A percentile compares a stretch with the other conserved stretches of the same genome.
phyloP scores from a whole-genome alignment of 2,329 filamentous ascomycete genomes.

The Bertia moriformis region DNA sequence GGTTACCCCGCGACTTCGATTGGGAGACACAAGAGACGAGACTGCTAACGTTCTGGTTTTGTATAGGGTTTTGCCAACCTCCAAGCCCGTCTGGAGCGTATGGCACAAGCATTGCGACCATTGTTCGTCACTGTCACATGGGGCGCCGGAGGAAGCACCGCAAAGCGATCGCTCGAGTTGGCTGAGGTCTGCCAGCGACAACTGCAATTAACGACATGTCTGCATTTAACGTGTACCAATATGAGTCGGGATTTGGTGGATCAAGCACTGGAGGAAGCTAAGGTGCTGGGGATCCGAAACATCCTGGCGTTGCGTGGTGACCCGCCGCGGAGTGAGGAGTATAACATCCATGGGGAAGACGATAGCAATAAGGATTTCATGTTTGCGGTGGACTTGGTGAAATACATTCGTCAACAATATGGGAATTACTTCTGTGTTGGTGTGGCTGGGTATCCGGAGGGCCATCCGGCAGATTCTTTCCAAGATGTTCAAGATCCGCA shows the following conservation, averaged over 20 bases:
- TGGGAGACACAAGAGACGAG: constrained; percentile 27
- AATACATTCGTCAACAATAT: constrained; percentile 51
- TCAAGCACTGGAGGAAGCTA: constrained; percentile 54
- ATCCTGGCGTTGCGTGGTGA: constrained; percentile 60
- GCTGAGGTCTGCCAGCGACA: constrained; percentile 61
- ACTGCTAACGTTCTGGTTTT: constrained; percentile 15
- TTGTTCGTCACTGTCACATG: constrained; percentile 67
- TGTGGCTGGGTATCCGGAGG: constrained; percentile 63
- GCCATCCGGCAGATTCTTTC: constrained; percentile 55
- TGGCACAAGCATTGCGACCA: constrained; percentile 55
- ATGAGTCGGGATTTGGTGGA: constrained; percentile 56
- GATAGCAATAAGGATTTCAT: constrained; percentile 53
- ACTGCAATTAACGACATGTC: constrained; percentile 55
- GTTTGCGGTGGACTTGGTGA: constrained; percentile 56
- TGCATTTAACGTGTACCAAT: constrained; percentile 65
- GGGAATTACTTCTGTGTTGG: constrained; percentile 64
- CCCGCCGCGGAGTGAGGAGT: constrained; percentile 56
- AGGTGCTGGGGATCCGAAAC: constrained; percentile 54
- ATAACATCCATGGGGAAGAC: constrained; percentile 28
- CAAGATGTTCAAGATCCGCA: constrained; percentile 30
- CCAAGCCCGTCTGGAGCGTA: constrained; percentile 56
- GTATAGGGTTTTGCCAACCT: constrained; percentile 52
- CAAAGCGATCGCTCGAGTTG: constrained; percentile 54
- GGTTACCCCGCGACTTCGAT: constrained; percentile 1
- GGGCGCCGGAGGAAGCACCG: constrained; percentile 61